Evolutionary conservation across 257 asterid species (phyloP).

Genomic region (Cinchona pubescens): DNA sequence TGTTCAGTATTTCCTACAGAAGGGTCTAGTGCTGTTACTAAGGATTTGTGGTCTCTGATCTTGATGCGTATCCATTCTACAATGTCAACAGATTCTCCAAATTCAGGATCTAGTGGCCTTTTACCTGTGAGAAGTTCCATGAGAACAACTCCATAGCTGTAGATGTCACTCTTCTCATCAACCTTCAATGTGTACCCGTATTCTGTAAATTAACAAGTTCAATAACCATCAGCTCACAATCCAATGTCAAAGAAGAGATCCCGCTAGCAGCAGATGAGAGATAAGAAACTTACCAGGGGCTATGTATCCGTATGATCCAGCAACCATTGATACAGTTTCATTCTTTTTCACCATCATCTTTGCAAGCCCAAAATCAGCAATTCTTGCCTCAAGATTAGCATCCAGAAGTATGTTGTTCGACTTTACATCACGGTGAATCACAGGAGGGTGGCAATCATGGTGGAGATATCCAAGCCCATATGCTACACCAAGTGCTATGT

Average conservation of each 20-base stretch:
- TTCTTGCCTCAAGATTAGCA: conserved; percentile 58
- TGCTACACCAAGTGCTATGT: conserved; percentile 61
- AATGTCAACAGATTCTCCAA: conserved; percentile 45
- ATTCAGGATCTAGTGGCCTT: conserved; percentile 59
- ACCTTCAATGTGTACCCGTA: conserved; percentile 64
- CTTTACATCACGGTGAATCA: conserved; percentile 63
- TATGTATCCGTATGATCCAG: conserved; percentile 74
- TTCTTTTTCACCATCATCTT: conserved; percentile 51
- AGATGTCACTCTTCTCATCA: conserved; percentile 65
- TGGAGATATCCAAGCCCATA: conserved; percentile 68
- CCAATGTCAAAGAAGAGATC: background rate
- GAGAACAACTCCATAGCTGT: conserved; percentile 74
- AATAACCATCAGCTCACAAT: background rate
- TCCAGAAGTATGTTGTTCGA: conserved; percentile 61
- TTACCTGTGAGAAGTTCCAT: conserved; percentile 67
- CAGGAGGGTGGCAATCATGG: conserved; percentile 58
- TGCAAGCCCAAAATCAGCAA: conserved; percentile 69
- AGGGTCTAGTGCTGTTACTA: conserved; percentile 40
- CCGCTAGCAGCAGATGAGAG: background rate
- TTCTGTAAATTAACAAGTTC: conserved; percentile 38
- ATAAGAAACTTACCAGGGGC: conserved; percentile 61
- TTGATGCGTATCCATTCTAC: conserved; percentile 43
- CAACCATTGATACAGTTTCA: conserved; percentile 72
- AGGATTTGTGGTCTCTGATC: conserved; percentile 31
- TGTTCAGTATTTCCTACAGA: conserved; percentile 38